Evolutionary conservation across 2,329 filamentous ascomycete genomes (phyloP), one percentile per base, ranked within the genome.

Genomic region (Emydomyces testavorans): DNA sequence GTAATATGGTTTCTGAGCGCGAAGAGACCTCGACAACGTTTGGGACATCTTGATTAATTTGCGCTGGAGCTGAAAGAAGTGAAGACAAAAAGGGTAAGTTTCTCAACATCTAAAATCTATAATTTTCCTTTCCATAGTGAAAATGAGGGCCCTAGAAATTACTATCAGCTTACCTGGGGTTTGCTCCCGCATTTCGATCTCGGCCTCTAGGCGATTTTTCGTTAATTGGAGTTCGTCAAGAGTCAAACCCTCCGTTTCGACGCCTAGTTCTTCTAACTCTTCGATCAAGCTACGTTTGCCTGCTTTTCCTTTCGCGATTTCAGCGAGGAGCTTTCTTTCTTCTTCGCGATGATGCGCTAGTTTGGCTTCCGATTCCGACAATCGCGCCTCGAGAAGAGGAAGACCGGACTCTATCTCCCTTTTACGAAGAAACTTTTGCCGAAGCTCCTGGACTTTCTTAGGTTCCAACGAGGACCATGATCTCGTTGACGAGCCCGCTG

Each of bases 351-450:
- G 58, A 13, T 58, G 55, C 6, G 53, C 57, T n/a, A 69, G 55
- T 45, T 53, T 60, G 8, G 54, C 53, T 50, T 65, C 59, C n/a
- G 61, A 62, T 43, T 60, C 65, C 10, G 54, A 47, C 29, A 75
- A 62, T 50, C 71, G 70, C 21, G 66, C 66, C 41, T 75, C 68
- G 21, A 72, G 55, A 11, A 63, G 61, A 34, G 71, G 68, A 39
- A 74, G 58, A 8, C 65, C 68, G 18, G 67, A 66, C 54, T 74
- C 65, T n/a, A 75, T 70, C 34, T 74, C 70, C 49, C 66, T 65
- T 53, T 70, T 70, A 21, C 71, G 65, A 18, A 66, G 56, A 34
- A 65, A 57, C 48, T 65, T 71, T 39, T 59, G 58, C 26, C 63
- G 62, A 48, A 68, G 56, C 20, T 55, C 56, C 41, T 65, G 61